These are phyloP conservation scores for Thalia dealbata DNA, from an alignment of 176 grass and related monocot genomes.

Conservation along the genomic window DNA sequence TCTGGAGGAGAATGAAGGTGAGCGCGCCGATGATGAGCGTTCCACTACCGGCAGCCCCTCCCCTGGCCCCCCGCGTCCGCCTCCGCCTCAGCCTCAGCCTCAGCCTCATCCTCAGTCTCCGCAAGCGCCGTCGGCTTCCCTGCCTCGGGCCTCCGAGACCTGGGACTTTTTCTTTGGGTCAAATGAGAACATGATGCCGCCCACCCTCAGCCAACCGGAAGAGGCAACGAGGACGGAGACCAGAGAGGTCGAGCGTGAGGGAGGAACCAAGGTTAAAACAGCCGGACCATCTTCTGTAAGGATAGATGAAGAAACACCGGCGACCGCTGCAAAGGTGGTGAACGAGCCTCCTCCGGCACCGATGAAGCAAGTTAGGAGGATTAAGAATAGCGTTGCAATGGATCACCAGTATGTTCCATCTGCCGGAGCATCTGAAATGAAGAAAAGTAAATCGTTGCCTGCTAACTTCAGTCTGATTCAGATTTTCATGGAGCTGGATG, in stretches of 20 bases:
- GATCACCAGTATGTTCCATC: conserved; percentile 40
- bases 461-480: conserved; percentile 41
- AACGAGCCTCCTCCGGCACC: conserved; percentile 22
- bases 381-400: conserved; percentile 21
- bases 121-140: conserved; percentile 10
- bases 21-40: conserved; percentile 14
- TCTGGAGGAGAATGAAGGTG: conserved; percentile 46
- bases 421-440: conserved; percentile 33
- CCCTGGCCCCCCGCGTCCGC: conserved; percentile 28
- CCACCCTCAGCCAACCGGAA: conserved; percentile 50
- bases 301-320: conserved; percentile 18
- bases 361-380: conserved; percentile 16
- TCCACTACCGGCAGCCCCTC: conserved; percentile 8
- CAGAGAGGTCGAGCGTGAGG: conserved; percentile 16
- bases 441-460: conserved; percentile 39
- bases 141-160: conserved; percentile 29
- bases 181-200: conserved; percentile 37
- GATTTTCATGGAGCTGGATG: conserved; percentile 53
- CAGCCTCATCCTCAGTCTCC: conserved; percentile 12
- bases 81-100: conserved; percentile 28
- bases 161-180: conserved; percentile 60
- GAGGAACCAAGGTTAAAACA: conserved; percentile 17
- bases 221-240: conserved; percentile 39
- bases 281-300: not conserved
- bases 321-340: not conserved